Evolutionary conservation across 306 rosid genomes (phyloP).

Genomic region (Quercus aquifolioides): DNA sequence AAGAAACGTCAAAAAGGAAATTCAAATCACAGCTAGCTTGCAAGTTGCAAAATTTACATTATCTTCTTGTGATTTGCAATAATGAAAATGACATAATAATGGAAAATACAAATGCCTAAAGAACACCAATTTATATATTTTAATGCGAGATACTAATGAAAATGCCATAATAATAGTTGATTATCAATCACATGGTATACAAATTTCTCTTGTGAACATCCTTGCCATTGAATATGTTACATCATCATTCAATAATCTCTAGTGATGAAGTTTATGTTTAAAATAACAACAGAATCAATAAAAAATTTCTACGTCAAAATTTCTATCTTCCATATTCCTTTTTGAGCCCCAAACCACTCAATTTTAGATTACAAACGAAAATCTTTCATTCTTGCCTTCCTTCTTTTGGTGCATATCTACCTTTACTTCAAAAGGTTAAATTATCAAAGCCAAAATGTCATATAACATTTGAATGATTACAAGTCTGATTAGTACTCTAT

Average conservation of each 20-base stretch:
- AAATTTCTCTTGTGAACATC: not conserved
- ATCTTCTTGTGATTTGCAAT: not conserved
- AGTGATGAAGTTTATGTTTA: not conserved
- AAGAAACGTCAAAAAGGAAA: not conserved
- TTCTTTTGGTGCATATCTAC: not conserved
- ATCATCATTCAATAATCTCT: not conserved
- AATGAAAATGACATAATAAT: not conserved
- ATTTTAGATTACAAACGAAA: not conserved
- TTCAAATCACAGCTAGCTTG: not conserved
- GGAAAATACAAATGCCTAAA: not conserved
- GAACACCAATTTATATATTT: not conserved
- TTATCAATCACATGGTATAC: not conserved
- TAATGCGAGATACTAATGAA: not conserved
- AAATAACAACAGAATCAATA: not conserved
- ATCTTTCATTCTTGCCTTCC: no score
- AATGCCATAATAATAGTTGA: not conserved
- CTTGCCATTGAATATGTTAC: not conserved
- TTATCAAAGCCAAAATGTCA: not conserved
- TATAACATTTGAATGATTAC: not conserved
- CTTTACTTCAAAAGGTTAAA: not conserved
- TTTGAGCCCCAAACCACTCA: not conserved
- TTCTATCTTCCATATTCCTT: not conserved
- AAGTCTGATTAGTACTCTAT: not conserved
- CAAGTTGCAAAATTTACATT: not conserved
- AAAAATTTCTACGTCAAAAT: not conserved